Base-by-base conservation (phyloP, 1,284 basidiomycete species). In the Ceratobasidium sp. region DNA sequence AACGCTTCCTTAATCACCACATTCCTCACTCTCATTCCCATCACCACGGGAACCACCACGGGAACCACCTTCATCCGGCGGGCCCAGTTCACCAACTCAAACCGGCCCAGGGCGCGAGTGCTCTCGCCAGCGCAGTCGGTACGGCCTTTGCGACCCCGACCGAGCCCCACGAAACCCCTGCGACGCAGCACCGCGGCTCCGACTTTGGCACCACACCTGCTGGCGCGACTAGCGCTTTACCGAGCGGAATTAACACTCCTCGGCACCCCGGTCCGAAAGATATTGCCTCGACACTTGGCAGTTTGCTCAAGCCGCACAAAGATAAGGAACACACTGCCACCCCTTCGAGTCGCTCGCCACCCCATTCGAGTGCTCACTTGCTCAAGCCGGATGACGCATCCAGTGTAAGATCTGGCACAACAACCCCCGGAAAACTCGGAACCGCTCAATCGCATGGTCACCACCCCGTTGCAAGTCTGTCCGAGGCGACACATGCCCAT, bases 1-100 rank as follows among this genome's bases (percentile, higher is more conserved):
- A 95, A 82, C 92, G 95, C 39, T 97, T 97, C 86, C 88, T 97
- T 78, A 94, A 96, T 84, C 90, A 94, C 84, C 94, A 96, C 84
- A 92, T 96, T 71, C 90, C 90, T 77, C 90, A 93, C 78, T 82
- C 71, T 31, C 61, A 76, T 28, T 33, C 33, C 33, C 31, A 61
- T 35, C 58, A 61, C 23, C n/a, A n/a, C n/a, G n/a, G n/a, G n/a
- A n/a, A n/a, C 20, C 42, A 45, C 42, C 37, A 64, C 35, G 45
- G 63, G 28, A 23, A 35, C 60, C 75, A 68, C 64, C 65, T 65
- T 37, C 73, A 69, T 33, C 73, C 71, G 23, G 39, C 37, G 7
- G 66, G 39, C 1, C 65, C 58, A 28, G 23, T 51, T 45, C 53
- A 51, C 15, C 60, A 81, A 35, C 76, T 80, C 20, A 77, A 77